phyloP scores from a whole-genome alignment of 305 asterid species.

The Fraxinus floribunda region DNA sequence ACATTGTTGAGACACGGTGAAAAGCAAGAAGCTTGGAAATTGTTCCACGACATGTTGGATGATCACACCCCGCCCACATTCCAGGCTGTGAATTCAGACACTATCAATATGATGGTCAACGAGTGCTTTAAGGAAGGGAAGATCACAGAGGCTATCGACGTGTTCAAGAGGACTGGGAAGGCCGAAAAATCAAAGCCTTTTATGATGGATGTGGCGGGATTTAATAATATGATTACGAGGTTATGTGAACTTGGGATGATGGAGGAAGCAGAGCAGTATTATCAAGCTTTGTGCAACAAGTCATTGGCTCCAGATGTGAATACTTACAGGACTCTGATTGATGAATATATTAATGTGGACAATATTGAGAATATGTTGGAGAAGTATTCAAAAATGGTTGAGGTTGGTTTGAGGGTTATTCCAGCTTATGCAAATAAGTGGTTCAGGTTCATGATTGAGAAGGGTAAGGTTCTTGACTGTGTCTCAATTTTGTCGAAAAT shows the following conservation, averaged over 20 bases:
- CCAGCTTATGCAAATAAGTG: slow-evolving; percentile 73
- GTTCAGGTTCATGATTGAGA: slow-evolving; percentile 70
- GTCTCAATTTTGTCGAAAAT: slow-evolving; percentile 62
- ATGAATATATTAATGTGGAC: slow-evolving; percentile 60
- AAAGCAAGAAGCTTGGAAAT: slow-evolving; percentile 73
- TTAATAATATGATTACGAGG: slow-evolving; percentile 69
- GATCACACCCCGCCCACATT: slow-evolving; percentile 90
- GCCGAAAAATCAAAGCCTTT: slow-evolving; percentile 77
- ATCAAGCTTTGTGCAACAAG: slow-evolving; percentile 51
- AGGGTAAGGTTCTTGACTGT: slow-evolving; percentile 60
- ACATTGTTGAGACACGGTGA: slow-evolving; percentile 70
- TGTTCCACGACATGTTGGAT: slow-evolving; percentile 82
- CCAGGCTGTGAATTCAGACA: slow-evolving; percentile 86
- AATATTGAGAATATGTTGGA: slow-evolving; percentile 55
- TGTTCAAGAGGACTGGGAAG: slow-evolving; percentile 74
- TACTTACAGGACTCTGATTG: slow-evolving; percentile 68
- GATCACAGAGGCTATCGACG: slow-evolving; percentile 66
- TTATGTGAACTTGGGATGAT: slow-evolving; percentile 74
- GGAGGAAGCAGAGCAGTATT: slow-evolving; percentile 71
- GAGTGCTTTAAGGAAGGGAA: slow-evolving; percentile 76
- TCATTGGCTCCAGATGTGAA: slow-evolving; percentile 74
- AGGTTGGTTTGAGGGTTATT: slow-evolving; percentile 72
- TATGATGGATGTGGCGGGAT: slow-evolving; percentile 86
- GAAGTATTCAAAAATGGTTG: slow-evolving; percentile 73
- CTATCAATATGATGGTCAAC: slow-evolving; percentile 70